Evolutionary conservation across 106 monocot genomes (phyloP).

Genomic region (Dendrobium chrysotoxum): DNA sequence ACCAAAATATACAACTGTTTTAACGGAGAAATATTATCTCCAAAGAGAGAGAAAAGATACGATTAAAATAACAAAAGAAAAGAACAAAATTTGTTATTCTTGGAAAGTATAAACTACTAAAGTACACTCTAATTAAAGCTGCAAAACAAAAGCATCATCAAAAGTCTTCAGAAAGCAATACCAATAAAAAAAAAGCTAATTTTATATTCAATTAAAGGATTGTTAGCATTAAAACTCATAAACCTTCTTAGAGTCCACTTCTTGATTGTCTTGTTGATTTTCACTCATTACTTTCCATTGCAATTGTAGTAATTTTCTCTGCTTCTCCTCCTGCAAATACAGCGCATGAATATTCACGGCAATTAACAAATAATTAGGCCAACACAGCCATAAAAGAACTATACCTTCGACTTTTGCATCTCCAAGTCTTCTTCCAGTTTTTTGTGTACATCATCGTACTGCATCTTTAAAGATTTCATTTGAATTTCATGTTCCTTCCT

Average conservation of each 20-base stretch:
- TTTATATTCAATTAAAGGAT: neutral
- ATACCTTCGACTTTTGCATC: slow-evolving; percentile 78
- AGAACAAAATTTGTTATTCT: neutral
- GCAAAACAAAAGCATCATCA: neutral
- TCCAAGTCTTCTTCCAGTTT: slow-evolving; percentile 80
- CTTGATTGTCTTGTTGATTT: slow-evolving; percentile 84
- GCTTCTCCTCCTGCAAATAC: slow-evolving; percentile 75
- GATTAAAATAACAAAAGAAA: neutral
- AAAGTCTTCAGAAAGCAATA: neutral
- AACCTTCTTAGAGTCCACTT: slow-evolving; percentile 88
- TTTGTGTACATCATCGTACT: slow-evolving; percentile 74
- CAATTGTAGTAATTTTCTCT: slow-evolving; percentile 73
- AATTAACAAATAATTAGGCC: neutral
- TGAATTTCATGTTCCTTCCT: slow-evolving; percentile 97
- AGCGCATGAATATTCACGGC: slow-evolving; percentile 3
- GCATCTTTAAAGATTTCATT: slow-evolving; percentile 58
- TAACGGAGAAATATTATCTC: neutral
- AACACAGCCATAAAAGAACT: neutral
- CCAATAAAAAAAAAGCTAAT: neutral
- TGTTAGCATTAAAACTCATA: slow-evolving; percentile 4
- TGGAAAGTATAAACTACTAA: neutral
- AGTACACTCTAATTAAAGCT: neutral
- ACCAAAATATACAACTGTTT: neutral
- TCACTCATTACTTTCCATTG: slow-evolving; percentile 98
- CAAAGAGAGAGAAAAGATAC: neutral